These are phyloP conservation scores for Candida glucosophila DNA, from an alignment of 1,139 yeast species.

Conservation along the genomic window DNA sequence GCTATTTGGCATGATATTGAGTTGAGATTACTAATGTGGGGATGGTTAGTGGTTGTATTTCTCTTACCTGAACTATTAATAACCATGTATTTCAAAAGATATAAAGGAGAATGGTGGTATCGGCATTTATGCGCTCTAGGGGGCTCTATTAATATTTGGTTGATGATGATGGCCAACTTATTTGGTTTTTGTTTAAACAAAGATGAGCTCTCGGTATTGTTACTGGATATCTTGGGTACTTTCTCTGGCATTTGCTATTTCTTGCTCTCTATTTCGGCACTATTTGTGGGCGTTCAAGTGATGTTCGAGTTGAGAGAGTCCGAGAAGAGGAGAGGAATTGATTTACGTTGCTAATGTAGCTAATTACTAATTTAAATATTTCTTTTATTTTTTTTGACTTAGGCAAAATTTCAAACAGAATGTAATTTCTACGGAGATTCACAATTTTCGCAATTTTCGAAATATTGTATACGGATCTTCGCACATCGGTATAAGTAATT, in stretches of 20 bases:
- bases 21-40: slow-evolving; percentile 81
- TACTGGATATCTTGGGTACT: slow-evolving; percentile 67
- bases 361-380: not conserved
- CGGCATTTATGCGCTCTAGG: slow-evolving; percentile 81
- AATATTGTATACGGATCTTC: not conserved
- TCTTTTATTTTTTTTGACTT: not conserved
- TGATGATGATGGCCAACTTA: slow-evolving; percentile 96
- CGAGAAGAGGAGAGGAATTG: slow-evolving; percentile 77
- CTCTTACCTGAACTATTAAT: slow-evolving; percentile 80
- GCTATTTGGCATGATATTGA: slow-evolving; percentile 99
- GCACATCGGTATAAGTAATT: too few relatives aligned
- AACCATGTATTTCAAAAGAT: slow-evolving; percentile 37
- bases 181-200: slow-evolving; percentile 91
- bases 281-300: slow-evolving; percentile 81
- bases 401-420: slow-evolving; percentile 1
- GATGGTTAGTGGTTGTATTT: slow-evolving; percentile 86
- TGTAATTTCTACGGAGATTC: not conserved
- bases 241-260: slow-evolving; percentile 60
- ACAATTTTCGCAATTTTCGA: not conserved
- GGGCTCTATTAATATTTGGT: slow-evolving; percentile 84
- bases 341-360: slow-evolving; percentile 55
- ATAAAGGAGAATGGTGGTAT: slow-evolving; percentile 53
- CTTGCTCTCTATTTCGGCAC: slow-evolving; percentile 50
- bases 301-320: slow-evolving; percentile 91
- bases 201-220: slow-evolving; percentile 66